Conservation (phyloP, 768 basidiomycete species). For the Leccinum ochraceum region DNA sequence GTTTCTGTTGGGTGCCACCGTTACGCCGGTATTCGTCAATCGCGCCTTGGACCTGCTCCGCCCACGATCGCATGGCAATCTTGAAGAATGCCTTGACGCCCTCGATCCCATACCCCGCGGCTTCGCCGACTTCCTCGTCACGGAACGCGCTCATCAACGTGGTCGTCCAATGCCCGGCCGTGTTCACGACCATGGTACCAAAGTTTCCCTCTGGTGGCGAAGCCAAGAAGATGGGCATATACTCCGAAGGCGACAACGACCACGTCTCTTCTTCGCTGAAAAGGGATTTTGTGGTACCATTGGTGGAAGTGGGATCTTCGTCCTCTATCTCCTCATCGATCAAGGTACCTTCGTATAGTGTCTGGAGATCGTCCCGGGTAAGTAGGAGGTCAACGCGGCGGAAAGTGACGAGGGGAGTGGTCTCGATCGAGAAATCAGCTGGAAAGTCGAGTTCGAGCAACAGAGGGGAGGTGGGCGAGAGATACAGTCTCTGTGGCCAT, state of each 20-base stretch:
- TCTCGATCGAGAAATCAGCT: slow-evolving; percentile 50
- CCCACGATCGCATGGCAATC: slow-evolving; percentile 58
- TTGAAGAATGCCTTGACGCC: slow-evolving; percentile 58
- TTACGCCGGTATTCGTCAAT: slow-evolving; percentile 37
- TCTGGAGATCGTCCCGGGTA: slow-evolving; percentile 46
- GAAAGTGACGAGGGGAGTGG: slow-evolving; percentile 66
- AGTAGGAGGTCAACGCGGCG: slow-evolving; percentile 63
- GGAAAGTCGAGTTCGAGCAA: slow-evolving; percentile 44
- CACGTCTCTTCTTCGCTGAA: slow-evolving; percentile 60
- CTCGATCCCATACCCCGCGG: slow-evolving; percentile 49
- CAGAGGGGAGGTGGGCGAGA: slow-evolving; percentile 50
- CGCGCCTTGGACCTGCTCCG: slow-evolving; percentile 47
- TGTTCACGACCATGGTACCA: slow-evolving; percentile 61
- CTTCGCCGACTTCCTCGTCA: slow-evolving; percentile 31
- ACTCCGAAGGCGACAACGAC: slow-evolving; percentile 53
- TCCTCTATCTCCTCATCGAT: slow-evolving; percentile 19
- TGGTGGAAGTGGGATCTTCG: slow-evolving; percentile 14
- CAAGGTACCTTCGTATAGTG: slow-evolving; percentile 39
- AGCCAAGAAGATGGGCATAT: slow-evolving; percentile 50
- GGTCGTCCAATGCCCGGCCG: slow-evolving; percentile 71
- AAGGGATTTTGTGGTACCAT: slow-evolving; percentile 36
- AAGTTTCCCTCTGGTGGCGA: slow-evolving; percentile 52
- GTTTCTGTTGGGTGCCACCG: slow-evolving; percentile 34
- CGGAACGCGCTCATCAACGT: slow-evolving; percentile 48
- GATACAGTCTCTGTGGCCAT: slow-evolving; percentile 66